phyloP scores from a whole-genome alignment of 2,329 filamentous ascomycete genomes.

The Aaosphaeria pasadenensis region DNA sequence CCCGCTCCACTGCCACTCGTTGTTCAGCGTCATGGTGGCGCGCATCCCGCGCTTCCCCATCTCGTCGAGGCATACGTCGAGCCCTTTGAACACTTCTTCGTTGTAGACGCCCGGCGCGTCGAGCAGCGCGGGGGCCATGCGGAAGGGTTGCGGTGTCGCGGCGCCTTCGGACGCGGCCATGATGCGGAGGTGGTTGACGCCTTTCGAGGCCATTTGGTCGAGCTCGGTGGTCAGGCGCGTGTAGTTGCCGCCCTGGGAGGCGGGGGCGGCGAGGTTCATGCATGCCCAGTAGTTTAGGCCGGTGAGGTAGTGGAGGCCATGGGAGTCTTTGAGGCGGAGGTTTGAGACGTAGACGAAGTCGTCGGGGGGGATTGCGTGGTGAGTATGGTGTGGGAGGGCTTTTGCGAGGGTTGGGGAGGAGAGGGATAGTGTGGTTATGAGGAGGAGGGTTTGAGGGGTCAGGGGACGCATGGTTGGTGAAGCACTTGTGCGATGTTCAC shows the following conservation, averaged over 20 bases:
- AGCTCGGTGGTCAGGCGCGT: conserved; percentile 37
- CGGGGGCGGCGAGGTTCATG: conserved; percentile 38
- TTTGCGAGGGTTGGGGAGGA: too few relatives aligned
- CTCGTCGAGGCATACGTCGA: conserved; percentile 39
- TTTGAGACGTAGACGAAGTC: conserved; percentile 38
- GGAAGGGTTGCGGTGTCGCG: conserved; percentile 37
- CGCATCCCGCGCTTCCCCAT: conserved; percentile 40
- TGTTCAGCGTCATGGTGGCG: conserved; percentile 39
- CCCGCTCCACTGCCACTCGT: conserved; percentile 42
- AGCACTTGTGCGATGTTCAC: too few relatives aligned
- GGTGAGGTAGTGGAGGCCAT: conserved; percentile 38
- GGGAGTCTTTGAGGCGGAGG: conserved; percentile 29
- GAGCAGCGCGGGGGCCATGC: conserved; percentile 39
- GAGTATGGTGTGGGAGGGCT: not conserved
- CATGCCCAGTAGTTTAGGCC: conserved; percentile 42
- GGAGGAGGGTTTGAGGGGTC: too few relatives aligned
- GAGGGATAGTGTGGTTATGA: too few relatives aligned
- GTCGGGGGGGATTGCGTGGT: conserved; percentile 17
- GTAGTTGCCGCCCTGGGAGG: conserved; percentile 34
- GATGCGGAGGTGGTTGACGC: conserved; percentile 40
- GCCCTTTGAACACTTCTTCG: conserved; percentile 34
- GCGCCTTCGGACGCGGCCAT: conserved; percentile 41
- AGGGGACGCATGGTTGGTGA: too few relatives aligned
- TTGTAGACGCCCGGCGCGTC: conserved; percentile 38
- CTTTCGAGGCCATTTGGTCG: conserved; percentile 39